Base-by-base conservation (phyloP, 108 stramenopile species). In the Stephanodiscus minutulus region DNA sequence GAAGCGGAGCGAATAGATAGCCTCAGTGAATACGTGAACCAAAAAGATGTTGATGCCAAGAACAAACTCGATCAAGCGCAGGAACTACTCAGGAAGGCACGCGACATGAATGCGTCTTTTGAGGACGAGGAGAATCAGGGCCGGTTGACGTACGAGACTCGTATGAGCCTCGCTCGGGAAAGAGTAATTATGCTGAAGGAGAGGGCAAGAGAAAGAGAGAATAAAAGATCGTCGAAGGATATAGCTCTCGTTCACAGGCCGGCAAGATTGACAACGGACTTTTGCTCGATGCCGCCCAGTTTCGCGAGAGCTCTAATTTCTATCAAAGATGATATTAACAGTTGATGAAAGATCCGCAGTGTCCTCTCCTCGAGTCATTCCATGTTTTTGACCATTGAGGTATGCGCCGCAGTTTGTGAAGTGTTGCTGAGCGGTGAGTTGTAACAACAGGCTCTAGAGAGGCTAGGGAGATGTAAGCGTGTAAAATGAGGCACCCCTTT, bases 181-280 rank as follows among this genome's bases (percentile, higher is more conserved):
- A 53, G 72, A 39, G 61, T 79, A 10, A 24, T 59, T 25, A 20
- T 79, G 37, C 54, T 79, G 52, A 79, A 79, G 53, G 72, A 72
- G 37, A 73, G 39, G 48, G 53, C 78, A 20, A 39, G 10, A 22
- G 61, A 48, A n/a, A 47, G 72, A 59, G 54, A 47, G 7, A 46
- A 44, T 13, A 13, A 15, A 17, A 44, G 43, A 44, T 15, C 43
- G 13, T 44, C 43, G 11, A 44, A 13, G 43, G 43, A 17, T 44
- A 17, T 44, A 44, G 43, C 43, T 44, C 43, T 44, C 1, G 43
- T 44, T 44, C 43, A 13, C 12, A 44, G 43, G 43, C 43, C 43
- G 43, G 15, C 13, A 13, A 44, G 43, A 44, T 15, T 15, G 43
- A 44, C 3, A 2, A 15, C 43, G 43, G 43, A 44, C 43, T 44